A percentile compares a stretch with the other conserved stretches of the same genome.
Evolutionary conservation across 129 eudicot genomes (phyloP).

Genomic region (Helianthus tuberosus): DNA sequence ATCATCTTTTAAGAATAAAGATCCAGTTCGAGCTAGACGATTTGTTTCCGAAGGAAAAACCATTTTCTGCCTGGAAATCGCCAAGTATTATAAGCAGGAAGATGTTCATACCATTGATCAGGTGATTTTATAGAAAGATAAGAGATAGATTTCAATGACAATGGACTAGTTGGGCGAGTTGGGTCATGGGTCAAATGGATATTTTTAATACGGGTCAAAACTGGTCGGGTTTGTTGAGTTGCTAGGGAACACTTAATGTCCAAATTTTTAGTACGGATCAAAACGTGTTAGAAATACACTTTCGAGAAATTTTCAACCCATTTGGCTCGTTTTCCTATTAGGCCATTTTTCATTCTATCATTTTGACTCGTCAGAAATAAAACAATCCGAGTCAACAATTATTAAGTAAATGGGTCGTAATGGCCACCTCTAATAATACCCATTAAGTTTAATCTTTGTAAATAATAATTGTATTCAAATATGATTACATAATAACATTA

Average conservation of each 20-base stretch:
- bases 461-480: neutral
- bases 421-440: neutral
- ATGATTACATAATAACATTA: neutral
- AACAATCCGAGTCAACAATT: neutral
- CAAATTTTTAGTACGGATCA: neutral
- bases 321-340: neutral
- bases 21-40: conserved; percentile 62
- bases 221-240: neutral
- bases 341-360: neutral
- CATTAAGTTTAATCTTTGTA: neutral
- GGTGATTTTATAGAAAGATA: conserved; percentile 44
- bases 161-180: neutral
- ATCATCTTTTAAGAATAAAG: conserved; percentile 82
- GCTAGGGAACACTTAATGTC: neutral
- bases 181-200: neutral
- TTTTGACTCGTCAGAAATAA: neutral
- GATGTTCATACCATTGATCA: conserved; percentile 47
- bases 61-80: conserved; percentile 78
- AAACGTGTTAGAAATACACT: neutral
- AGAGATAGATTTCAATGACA: neutral
- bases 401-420: neutral
- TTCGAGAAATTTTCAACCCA: conserved; percentile 4
- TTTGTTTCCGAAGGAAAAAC: conserved; percentile 76
- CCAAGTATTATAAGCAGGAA: conserved; percentile 71
- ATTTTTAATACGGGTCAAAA: neutral